Base-by-base conservation (phyloP, 805 yeast species). In the Yamadazyma paraphyllophila region DNA sequence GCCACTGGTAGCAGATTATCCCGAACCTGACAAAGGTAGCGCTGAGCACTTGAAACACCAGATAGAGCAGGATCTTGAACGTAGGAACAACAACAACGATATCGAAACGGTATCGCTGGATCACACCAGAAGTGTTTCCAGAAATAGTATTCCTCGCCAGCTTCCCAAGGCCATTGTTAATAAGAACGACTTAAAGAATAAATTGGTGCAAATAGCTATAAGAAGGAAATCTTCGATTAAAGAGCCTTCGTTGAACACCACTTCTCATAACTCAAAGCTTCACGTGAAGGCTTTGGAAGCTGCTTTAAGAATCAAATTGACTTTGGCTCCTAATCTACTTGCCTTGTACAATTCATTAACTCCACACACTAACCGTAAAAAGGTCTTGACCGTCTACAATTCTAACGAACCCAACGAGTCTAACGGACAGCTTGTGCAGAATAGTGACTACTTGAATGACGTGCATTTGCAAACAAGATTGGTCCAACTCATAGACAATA, bases 251-350 rank as follows among this genome's bases (percentile, higher is more conserved):
- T n/a, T 12, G 1, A 31, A 9, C 12, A 13, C 27, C 10, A 16
- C 41, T 4, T 7, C 26, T 4, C 39, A 42, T 12, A 55, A 52
- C 29, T 55, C 66, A 0, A 71, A 69, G 45, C 58, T 68, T 16
- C 74, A 70, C 45, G 55, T 67, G 10, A 71, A 67, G 48, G 78
- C 80, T 10, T 57, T 78, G 15, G 78, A 79, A 31, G 78, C 81
- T 2, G 79, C 78, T 14, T 68, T 80, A 4, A 68, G 72, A 45
- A 72, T 78, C 2, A 67, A 78, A 39, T 56, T 78, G n/a, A 69
- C 81, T 0, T 49, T 73, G 41, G 74, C 74, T 4, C 74, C 78
- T 7, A 67, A 74, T 26, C 52, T 78, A 36, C 60, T 71, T 4
- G 59, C 69, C 2, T 58, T 78, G 15, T 77, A 77, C 57, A 67